phyloP scores from a whole-genome alignment of 345 rosid species.

The Raphanus raphanistrum region DNA sequence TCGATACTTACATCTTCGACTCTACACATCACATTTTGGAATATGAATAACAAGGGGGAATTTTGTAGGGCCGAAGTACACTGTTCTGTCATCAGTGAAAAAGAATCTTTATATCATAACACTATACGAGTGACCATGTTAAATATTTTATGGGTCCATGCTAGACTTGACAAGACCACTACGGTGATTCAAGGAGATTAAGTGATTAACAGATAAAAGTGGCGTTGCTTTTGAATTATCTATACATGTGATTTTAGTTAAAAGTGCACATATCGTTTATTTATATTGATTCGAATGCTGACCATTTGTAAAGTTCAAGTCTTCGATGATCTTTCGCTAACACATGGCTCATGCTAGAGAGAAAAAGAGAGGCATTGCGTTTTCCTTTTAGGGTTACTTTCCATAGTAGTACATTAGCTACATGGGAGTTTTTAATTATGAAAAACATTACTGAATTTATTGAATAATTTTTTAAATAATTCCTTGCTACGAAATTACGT shows the following conservation, averaged over 20 bases:
- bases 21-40: constrained; percentile 17
- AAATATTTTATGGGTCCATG: constrained; percentile 43
- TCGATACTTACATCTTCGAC: constrained; percentile 28
- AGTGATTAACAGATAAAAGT: constrained; percentile 30
- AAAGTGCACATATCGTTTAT: constrained; percentile 22
- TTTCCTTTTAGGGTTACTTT: background rate
- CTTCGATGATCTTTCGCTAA: constrained; percentile 3
- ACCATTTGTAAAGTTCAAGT: constrained; percentile 1
- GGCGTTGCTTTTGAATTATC: constrained; percentile 25
- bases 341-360: background rate
- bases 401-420: background rate
- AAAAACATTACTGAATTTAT: background rate
- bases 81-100: constrained; percentile 34
- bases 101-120: constrained; percentile 31
- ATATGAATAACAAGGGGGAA: constrained; percentile 19
- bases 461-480: background rate
- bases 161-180: constrained; percentile 41
- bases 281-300: constrained; percentile 8
- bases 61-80: constrained; percentile 27
- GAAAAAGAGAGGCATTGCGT: background rate
- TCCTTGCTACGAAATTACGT: background rate
- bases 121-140: constrained; percentile 38
- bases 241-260: constrained; percentile 19
- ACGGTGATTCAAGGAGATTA: constrained; percentile 23
- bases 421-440: background rate